Percentiles rank a stretch among this genome's conserved stretches.
These are phyloP conservation scores for Setaria italica DNA, from an alignment of 202 grass and related monocot species.

Conservation along the genomic window DNA sequence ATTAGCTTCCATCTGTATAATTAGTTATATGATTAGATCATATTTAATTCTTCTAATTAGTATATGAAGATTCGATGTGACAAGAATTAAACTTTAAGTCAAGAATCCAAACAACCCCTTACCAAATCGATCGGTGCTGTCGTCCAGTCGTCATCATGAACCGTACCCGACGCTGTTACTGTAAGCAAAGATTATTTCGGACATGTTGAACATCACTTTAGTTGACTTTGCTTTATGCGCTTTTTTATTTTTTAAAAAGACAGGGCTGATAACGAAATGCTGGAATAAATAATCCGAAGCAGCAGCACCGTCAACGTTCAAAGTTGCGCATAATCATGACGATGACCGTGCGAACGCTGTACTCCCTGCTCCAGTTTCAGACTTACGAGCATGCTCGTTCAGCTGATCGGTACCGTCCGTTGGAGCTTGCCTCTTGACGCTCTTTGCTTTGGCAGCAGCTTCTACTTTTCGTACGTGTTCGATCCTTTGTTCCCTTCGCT, in stretches of 20 bases:
- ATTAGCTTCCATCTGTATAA: no score
- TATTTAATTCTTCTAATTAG: no score
- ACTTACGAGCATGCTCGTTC: background rate
- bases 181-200: background rate
- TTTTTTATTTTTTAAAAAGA: background rate
- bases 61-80: no score
- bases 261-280: background rate
- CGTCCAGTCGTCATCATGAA: background rate
- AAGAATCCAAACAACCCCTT: no score
- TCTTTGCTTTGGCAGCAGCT: background rate
- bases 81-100: no score
- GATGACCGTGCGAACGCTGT: background rate
- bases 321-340: background rate
- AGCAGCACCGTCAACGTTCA: background rate
- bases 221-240: background rate
- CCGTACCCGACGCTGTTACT: background rate
- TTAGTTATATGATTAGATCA: no score
- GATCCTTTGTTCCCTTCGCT: background rate
- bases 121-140: background rate
- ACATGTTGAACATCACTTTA: constrained; percentile 1
- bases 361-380: background rate
- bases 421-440: background rate
- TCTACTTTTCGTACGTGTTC: background rate
- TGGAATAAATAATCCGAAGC: background rate
- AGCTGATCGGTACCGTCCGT: background rate